phyloP scores from a whole-genome alignment of 371 early-diverging fungal genomes.

The Rhizomucor miehei region DNA sequence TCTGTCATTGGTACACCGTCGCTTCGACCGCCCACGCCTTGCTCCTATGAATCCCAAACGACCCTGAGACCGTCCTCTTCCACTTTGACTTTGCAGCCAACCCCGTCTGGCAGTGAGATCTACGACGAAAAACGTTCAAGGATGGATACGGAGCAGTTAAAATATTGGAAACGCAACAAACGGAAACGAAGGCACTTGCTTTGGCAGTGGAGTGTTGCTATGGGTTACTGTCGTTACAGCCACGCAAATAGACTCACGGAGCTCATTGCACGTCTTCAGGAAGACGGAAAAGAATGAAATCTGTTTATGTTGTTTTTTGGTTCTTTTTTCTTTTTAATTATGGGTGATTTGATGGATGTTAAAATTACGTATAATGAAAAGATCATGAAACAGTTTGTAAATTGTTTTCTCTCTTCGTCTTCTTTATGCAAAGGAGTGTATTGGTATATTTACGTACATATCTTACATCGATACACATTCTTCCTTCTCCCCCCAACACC shows the following conservation, averaged over 20 bases:
- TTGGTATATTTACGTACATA: too few species aligned
- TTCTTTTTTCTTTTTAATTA: not conserved
- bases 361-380: not conserved
- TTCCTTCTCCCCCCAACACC: not conserved
- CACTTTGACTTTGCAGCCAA: too few species aligned
- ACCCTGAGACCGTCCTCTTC: not conserved
- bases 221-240: conserved; percentile 21
- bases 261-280: conserved; percentile 9
- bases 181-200: conserved; percentile 14
- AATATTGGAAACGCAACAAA: conserved; percentile 6
- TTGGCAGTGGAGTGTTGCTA: conserved; percentile 29
- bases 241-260: conserved; percentile 12
- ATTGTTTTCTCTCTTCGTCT: too few species aligned
- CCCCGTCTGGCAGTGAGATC: too few species aligned
- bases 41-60: not conserved
- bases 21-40: too few species aligned
- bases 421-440: too few species aligned
- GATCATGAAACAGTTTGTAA: not conserved
- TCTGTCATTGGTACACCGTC: conserved; percentile 6
- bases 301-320: too few species aligned
- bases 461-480: too few species aligned
- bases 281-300: not conserved
- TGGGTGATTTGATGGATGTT: not conserved
- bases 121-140: too few species aligned
- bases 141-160: too few species aligned